These are phyloP conservation scores for Coemansia sp. DNA, from an alignment of 192 early-diverging fungal genomes.

Conservation along the genomic window DNA sequence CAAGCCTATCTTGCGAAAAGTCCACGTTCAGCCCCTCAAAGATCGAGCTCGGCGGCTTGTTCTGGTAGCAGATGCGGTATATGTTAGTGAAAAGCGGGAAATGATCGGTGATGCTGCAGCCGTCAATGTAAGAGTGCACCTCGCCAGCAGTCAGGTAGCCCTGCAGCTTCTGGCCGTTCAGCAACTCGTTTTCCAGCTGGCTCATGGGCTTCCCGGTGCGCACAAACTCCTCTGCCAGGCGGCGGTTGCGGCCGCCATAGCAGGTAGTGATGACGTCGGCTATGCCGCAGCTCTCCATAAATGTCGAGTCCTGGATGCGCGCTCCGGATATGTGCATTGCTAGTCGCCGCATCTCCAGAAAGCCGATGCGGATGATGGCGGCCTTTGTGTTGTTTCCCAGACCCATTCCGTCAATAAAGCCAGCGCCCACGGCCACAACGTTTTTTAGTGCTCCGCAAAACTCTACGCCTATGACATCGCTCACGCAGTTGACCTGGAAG, in stretches of 20 bases:
- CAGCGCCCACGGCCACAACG: slow-evolving; percentile 95
- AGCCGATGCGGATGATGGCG: slow-evolving; percentile 92
- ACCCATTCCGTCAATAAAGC: slow-evolving; percentile 90
- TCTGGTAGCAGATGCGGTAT: slow-evolving; percentile 90
- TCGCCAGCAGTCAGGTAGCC: slow-evolving; percentile 90
- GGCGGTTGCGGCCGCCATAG: slow-evolving; percentile 94
- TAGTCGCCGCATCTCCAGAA: slow-evolving; percentile 95
- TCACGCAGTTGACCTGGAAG: slow-evolving; percentile 82
- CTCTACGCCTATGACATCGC: slow-evolving; percentile 91
- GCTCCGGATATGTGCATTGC: slow-evolving; percentile 76
- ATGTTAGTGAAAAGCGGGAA: slow-evolving; percentile 94
- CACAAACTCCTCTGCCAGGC: slow-evolving; percentile 89
- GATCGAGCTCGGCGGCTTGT: slow-evolving; percentile 66
- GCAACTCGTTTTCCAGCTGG: slow-evolving; percentile 84
- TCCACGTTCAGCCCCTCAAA: slow-evolving; percentile 54
- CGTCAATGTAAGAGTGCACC: slow-evolving; percentile 75
- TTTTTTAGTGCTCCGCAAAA: slow-evolving; percentile 98
- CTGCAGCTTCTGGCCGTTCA: slow-evolving; percentile 98
- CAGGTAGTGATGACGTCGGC: slow-evolving; percentile 97
- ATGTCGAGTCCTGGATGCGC: slow-evolving; percentile 88
- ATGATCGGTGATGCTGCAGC: slow-evolving; percentile 61
- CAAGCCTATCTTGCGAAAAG: slow-evolving; percentile 42
- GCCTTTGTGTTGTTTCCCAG: slow-evolving; percentile 97
- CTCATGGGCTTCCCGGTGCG: slow-evolving; percentile 91
- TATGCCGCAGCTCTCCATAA: slow-evolving; percentile 96